Conservation (phyloP, 2,329 filamentous ascomycete species). For the Coniella vitis region DNA sequence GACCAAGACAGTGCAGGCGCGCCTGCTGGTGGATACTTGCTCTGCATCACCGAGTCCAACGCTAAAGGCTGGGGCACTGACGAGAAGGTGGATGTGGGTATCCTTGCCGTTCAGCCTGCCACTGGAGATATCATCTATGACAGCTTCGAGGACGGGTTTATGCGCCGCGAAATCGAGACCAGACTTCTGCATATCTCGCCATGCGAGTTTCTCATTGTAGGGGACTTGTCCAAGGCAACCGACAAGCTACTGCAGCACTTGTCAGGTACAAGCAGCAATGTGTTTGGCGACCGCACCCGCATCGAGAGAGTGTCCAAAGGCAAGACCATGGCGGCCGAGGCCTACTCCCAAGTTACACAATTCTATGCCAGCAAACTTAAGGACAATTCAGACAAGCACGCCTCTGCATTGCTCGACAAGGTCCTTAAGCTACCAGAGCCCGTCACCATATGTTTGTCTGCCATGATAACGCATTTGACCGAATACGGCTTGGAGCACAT, state of each 20-base stretch:
- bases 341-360: slow-evolving; percentile 80
- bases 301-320: slow-evolving; percentile 71
- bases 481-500: slow-evolving; percentile 94
- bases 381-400: slow-evolving; percentile 47
- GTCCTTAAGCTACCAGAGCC: slow-evolving; percentile 78
- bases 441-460: slow-evolving; percentile 85
- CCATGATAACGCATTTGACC: slow-evolving; percentile 89
- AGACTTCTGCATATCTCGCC: slow-evolving; percentile 91
- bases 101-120: slow-evolving; percentile 89
- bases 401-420: slow-evolving; percentile 69
- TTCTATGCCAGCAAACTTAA: slow-evolving; percentile 90
- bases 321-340: slow-evolving; percentile 76
- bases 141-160: slow-evolving; percentile 93
- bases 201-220: slow-evolving; percentile 90
- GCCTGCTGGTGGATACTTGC: slow-evolving; percentile 72
- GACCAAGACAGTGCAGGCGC: slow-evolving; percentile 43
- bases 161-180: slow-evolving; percentile 94
- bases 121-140: slow-evolving; percentile 97
- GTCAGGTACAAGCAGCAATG: slow-evolving; percentile 81
- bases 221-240: slow-evolving; percentile 80
- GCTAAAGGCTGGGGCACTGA: slow-evolving; percentile 76
- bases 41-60: slow-evolving; percentile 83
- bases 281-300: slow-evolving; percentile 84
- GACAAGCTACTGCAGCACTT: slow-evolving; percentile 89
- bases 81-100: slow-evolving; percentile 85